phyloP scores from a whole-genome alignment of 148 eudicot genomes.

The Chenopodium suecicum region DNA sequence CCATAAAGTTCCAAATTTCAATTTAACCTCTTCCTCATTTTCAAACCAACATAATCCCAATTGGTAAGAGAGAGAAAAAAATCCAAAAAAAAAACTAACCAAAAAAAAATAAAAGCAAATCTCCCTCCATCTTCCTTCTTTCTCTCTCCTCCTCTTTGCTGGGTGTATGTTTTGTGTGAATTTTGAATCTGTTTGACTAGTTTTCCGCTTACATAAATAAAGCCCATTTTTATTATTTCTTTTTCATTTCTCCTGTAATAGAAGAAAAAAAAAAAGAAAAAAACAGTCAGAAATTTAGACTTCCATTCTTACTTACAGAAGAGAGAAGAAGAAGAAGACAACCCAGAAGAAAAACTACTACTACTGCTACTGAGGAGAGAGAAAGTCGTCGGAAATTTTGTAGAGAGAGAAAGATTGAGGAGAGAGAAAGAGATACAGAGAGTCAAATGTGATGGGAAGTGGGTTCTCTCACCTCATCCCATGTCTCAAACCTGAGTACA shows the following conservation, averaged over 20 bases:
- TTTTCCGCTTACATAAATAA: background rate
- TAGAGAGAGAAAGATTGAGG: background rate
- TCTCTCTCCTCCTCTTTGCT: background rate
- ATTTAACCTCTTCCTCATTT: slow-evolving; percentile 17
- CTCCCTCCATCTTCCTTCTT: background rate
- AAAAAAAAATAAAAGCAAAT: background rate
- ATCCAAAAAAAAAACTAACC: background rate
- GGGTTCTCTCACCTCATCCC: slow-evolving; percentile 78
- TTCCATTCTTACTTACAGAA: background rate
- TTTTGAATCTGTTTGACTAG: slow-evolving; percentile 25
- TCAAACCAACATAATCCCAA: slow-evolving; percentile 21
- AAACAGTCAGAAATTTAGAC: background rate
- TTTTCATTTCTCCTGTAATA: no score
- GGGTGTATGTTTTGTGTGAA: slow-evolving; percentile 1
- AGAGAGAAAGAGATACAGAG: background rate
- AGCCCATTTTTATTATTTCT: background rate
- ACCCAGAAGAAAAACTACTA: background rate
- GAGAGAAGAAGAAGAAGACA: no score
- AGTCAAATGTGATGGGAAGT: slow-evolving; percentile 79
- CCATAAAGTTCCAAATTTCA: slow-evolving; percentile 6
- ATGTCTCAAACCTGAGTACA: slow-evolving; percentile 58
- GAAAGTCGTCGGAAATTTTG: background rate
- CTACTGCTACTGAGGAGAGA: background rate
- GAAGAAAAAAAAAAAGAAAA: background rate
- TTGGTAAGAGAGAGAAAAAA: background rate